phyloP scores from a whole-genome alignment of 1,284 basidiomycete genomes.

The Singerocomus inundabilis region DNA sequence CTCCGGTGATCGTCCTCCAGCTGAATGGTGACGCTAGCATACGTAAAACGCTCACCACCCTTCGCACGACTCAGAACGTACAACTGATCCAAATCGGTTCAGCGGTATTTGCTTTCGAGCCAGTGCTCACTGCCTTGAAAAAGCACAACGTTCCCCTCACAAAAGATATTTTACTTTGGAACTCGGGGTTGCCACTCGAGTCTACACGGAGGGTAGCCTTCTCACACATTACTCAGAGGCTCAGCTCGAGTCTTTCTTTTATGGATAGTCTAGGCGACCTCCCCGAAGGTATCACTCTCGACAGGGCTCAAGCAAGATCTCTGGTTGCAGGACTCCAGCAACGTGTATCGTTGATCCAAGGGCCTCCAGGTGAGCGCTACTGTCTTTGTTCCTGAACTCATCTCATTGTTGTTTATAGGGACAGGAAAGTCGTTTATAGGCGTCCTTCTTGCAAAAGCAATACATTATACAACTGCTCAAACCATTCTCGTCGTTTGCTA shows the following conservation, averaged over 20 bases:
- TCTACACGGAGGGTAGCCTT: background rate
- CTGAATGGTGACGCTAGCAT: constrained; percentile 43
- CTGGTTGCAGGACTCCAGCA: constrained; percentile 51
- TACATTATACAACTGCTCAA: constrained; percentile 45
- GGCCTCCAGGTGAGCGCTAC: constrained; percentile 53
- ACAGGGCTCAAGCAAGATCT: constrained; percentile 49
- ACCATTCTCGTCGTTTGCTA: constrained; percentile 63
- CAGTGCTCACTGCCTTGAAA: constrained; percentile 50
- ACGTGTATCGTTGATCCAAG: constrained; percentile 58
- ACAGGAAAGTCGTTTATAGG: constrained; percentile 72
- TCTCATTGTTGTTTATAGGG: constrained; percentile 36
- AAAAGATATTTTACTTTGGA: constrained; percentile 52
- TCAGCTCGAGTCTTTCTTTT: constrained; percentile 33
- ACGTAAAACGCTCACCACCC: constrained; percentile 35
- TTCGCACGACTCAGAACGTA: constrained; percentile 38
- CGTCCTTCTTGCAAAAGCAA: constrained; percentile 52
- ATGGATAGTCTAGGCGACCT: constrained; percentile 37
- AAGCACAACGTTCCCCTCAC: constrained; percentile 41
- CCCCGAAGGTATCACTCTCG: constrained; percentile 44
- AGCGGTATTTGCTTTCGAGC: constrained; percentile 59
- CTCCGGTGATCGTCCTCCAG: constrained; percentile 51
- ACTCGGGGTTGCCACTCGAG: constrained; percentile 20
- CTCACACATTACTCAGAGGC: constrained; percentile 36
- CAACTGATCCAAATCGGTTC: constrained; percentile 53
- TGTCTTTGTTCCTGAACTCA: background rate